Percentiles rank a stretch among this genome's conserved stretches.
phyloP scores from a whole-genome alignment of 176 grass and related monocot species.

The Triticum dicoccoides region DNA sequence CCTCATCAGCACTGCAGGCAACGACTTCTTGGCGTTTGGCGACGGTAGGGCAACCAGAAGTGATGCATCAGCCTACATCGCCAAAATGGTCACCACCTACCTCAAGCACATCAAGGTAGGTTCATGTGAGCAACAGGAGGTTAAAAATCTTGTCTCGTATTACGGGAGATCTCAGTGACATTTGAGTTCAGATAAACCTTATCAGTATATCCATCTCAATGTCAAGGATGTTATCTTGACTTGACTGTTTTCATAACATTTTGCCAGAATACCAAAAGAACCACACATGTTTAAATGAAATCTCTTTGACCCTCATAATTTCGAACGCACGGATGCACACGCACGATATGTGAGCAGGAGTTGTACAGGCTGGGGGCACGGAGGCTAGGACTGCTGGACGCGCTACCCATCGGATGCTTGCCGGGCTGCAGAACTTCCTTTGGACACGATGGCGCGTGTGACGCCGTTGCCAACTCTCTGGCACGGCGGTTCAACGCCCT shows the following conservation, averaged over 20 bases:
- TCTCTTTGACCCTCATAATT: not conserved
- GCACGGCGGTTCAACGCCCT: constrained; percentile 18
- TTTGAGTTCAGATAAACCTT: not conserved
- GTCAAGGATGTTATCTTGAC: not conserved
- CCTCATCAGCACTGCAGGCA: constrained; percentile 31
- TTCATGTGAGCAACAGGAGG: not conserved
- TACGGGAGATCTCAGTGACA: not conserved
- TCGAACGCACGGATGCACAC: not conserved
- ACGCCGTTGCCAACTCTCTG: not conserved
- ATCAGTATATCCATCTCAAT: not conserved
- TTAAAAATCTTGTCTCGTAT: not conserved
- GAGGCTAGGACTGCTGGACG: constrained; percentile 13
- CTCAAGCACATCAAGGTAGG: constrained; percentile 24
- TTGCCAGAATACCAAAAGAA: not conserved
- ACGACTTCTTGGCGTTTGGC: constrained; percentile 19
- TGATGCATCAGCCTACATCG: constrained; percentile 1
- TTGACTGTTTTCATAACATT: not conserved
- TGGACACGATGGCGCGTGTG: not conserved
- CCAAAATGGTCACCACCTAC: constrained; percentile 18
- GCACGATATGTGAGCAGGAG: not conserved
- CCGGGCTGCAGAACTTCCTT: not conserved
- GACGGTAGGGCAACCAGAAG: not conserved
- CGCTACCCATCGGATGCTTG: constrained; percentile 26
- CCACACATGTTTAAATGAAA: not conserved
- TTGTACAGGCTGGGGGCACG: constrained; percentile 17